phyloP scores from a whole-genome alignment of 2,329 filamentous ascomycete species.

The Xenosphaeropsis pyriputrescens region DNA sequence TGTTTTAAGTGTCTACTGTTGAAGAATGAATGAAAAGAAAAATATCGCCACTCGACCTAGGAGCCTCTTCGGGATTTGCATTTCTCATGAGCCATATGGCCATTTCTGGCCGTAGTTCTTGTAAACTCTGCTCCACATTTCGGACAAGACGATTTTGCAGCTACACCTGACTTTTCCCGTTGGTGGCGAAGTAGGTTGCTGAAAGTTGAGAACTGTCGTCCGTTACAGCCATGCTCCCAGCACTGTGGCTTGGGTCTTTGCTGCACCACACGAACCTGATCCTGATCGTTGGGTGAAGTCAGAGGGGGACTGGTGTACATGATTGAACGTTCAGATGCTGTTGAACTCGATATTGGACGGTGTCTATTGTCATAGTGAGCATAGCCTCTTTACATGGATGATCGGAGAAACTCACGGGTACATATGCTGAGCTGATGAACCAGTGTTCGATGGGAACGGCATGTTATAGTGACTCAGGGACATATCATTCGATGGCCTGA shows the following conservation, averaged over 20 bases:
- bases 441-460: constrained; percentile 9
- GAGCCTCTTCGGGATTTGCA: constrained; percentile 60
- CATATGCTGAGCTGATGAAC: not conserved
- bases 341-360: constrained; percentile 15
- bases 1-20: too few species aligned
- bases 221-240: constrained; percentile 95
- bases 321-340: constrained; percentile 13
- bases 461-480: constrained; percentile 11
- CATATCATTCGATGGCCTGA: constrained; percentile 13
- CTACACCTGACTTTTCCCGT: constrained; percentile 84
- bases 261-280: constrained; percentile 54
- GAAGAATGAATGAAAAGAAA: too few species aligned
- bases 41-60: constrained; percentile 5
- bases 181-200: constrained; percentile 89
- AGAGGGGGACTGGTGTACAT: constrained; percentile 17
- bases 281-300: constrained; percentile 24
- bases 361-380: not conserved
- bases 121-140: constrained; percentile 92
- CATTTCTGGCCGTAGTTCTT: constrained; percentile 74
- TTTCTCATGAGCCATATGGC: constrained; percentile 76
- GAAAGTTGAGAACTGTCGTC: constrained; percentile 88
- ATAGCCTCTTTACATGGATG: too few species aligned
- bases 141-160: constrained; percentile 76
- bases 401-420: not conserved
- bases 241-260: constrained; percentile 86